phyloP scores from a whole-genome alignment of 2,329 filamentous ascomycete genomes.

The Aaosphaeria arxii region DNA sequence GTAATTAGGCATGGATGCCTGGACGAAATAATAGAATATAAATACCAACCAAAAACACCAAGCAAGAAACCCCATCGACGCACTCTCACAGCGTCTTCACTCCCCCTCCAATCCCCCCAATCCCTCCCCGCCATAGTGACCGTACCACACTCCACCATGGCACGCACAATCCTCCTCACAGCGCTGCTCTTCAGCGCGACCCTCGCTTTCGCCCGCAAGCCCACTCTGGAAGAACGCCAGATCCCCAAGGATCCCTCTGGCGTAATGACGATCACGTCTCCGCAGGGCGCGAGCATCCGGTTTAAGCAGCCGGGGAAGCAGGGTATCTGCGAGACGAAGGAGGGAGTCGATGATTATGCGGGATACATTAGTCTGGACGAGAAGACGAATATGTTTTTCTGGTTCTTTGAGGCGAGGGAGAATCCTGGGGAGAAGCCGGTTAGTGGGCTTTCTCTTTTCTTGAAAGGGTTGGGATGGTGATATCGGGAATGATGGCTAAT shows the following conservation, averaged over 20 bases:
- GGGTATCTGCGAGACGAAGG: slow-evolving; percentile 53
- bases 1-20: background rate
- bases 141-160: slow-evolving; percentile 17
- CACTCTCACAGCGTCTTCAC: background rate
- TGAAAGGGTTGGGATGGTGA: background rate
- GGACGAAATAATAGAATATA: background rate
- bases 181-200: slow-evolving; percentile 18
- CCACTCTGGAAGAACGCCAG: slow-evolving; percentile 22
- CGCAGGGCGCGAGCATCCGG: slow-evolving; percentile 30
- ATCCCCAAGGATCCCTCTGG: slow-evolving; percentile 30
- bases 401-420: slow-evolving; percentile 17
- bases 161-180: slow-evolving; percentile 17
- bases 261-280: slow-evolving; percentile 30
- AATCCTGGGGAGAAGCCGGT: slow-evolving; percentile 23
- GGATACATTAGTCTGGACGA: slow-evolving; percentile 53
- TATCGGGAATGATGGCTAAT: slow-evolving; percentile 43
- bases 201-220: slow-evolving; percentile 16
- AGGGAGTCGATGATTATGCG: slow-evolving; percentile 51
- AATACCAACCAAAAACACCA: background rate
- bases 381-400: slow-evolving; percentile 18
- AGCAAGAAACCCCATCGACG: background rate
- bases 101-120: background rate
- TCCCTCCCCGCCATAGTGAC: background rate
- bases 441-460: background rate
- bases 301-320: slow-evolving; percentile 36